Evolutionary conservation across 768 basidiomycete genomes (phyloP), one percentile per base, ranked within the genome.

Genomic region (Hygrophoropsis aurantiaca): DNA sequence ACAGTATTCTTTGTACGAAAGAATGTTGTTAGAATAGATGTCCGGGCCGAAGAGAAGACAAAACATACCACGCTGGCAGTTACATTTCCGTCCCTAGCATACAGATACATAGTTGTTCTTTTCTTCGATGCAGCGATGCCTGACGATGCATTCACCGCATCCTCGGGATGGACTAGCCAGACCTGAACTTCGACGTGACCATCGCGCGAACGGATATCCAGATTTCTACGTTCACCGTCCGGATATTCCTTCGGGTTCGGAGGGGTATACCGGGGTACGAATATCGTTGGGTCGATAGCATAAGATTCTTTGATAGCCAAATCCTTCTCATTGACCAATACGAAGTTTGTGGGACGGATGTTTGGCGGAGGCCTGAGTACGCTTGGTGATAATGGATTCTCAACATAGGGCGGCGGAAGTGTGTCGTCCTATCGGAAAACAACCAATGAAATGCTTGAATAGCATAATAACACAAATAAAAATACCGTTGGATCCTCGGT

Each of bases 81-180:
- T 15, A 42, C 35, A 13, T 35, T 40, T 11, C 47, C 42, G 25
- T 49, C 48, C 24, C 40, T 47, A 2, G 46, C 40, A 11, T 42
- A 39, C 4, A 41, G 37, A 23, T 47, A 39, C 13, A 47, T 13
- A 5, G 39, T 47, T 2, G 46, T 41, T 16, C 46, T 36, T 11
- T 32, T 20, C 3, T 19, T 11, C 20, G 6, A 19, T 19, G n/a
- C n/a, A n/a, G n/a, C n/a, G n/a, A n/a, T n/a, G 5, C 20, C 15
- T 3, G 36, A 30, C 27, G 13, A 42, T 13, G 20, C 26, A 21
- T 38, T 21, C 25, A 32, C 43, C 6, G 32, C 39, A 13, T 11
- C 34, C 13, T 50, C 44, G 4, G 27, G 27, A 7, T 6, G 27
- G 7, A 71, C 54, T 15, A 77, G 59, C 46, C 66, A 63, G 16